A percentile compares a stretch with the other conserved stretches of the same genome.
Evolutionary conservation across 2,329 filamentous ascomycete genomes (phyloP).

Genomic region (Aspergillus novoparasiticus): DNA sequence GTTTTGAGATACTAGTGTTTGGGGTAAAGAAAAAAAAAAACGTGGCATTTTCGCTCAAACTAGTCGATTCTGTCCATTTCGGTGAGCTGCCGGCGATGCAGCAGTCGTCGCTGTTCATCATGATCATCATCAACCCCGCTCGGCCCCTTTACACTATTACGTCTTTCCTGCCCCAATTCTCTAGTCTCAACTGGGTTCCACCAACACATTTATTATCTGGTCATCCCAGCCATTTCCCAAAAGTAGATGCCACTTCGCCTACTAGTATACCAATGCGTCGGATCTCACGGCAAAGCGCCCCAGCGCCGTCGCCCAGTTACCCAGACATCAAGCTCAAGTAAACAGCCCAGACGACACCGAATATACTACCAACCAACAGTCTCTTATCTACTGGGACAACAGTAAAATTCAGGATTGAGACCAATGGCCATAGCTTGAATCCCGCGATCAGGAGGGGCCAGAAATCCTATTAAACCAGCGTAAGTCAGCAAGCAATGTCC

Average conservation of each 20-base stretch:
- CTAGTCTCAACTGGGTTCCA: neutral
- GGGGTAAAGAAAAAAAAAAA: neutral
- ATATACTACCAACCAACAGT: constrained; percentile 37
- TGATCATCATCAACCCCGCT: neutral
- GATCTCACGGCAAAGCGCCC: neutral
- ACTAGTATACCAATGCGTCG: neutral
- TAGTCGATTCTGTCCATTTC: neutral
- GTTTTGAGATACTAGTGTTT: neutral
- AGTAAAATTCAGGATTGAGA: constrained; percentile 42
- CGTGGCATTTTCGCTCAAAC: neutral
- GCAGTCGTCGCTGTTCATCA: neutral
- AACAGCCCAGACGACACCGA: constrained; percentile 43
- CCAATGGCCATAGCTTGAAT: constrained; percentile 44
- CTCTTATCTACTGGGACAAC: constrained; percentile 39
- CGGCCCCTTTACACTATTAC: neutral
- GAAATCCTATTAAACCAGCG: constrained; percentile 32
- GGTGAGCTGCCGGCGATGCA: neutral
- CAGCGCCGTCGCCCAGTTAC: constrained; percentile 7
- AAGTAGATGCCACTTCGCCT: neutral
- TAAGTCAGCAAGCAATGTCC: constrained; percentile 5
- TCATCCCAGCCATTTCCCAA: neutral
- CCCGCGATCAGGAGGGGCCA: constrained; percentile 40
- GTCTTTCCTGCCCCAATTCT: neutral
- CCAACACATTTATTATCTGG: neutral
- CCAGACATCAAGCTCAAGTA: constrained; percentile 40